A percentile compares a stretch with the other conserved stretches of the same genome.
Conservation (phyloP, 495 filamentous ascomycete species). For the Diplogelasinospora grovesii region DNA sequence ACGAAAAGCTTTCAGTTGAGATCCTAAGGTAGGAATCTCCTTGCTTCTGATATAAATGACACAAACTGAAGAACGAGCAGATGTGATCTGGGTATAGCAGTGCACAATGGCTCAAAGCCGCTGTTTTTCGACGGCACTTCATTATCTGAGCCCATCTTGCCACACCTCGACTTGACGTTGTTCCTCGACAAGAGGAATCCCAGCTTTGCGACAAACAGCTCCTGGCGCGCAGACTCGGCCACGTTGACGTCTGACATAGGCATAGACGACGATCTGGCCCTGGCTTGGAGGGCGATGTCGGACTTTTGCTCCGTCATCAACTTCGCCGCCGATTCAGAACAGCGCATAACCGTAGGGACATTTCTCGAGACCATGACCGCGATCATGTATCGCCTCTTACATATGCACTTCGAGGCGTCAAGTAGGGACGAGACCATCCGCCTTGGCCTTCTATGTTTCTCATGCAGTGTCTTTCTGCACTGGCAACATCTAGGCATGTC, state of each 20-base stretch:
- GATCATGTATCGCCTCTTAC: conserved; percentile 37
- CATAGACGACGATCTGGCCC: conserved; percentile 17
- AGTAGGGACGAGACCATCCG: conserved; percentile 31
- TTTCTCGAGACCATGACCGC: conserved; percentile 34
- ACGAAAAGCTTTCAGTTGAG: conserved; percentile 4
- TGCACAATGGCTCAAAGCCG: conserved; percentile 20
- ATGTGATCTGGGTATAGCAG: conserved; percentile 27
- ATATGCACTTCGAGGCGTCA: conserved; percentile 19
- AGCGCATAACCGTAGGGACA: conserved; percentile 20
- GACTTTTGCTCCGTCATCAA: conserved; percentile 34
- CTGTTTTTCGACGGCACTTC: conserved; percentile 25
- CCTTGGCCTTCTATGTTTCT: conserved; percentile 35
- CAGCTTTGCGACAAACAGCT: no score
- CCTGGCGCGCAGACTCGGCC: no score
- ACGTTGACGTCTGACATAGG: no score
- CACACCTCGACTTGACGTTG: conserved; percentile 9
- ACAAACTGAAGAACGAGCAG: no score
- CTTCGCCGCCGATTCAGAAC: conserved; percentile 16
- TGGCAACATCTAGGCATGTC: conserved; percentile 24
- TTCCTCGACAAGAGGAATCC: no score
- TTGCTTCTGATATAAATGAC: no score
- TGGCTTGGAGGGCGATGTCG: conserved; percentile 26
- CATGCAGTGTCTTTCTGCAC: conserved; percentile 32
- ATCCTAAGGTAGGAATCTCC: conserved; percentile 1
- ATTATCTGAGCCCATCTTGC: conserved; percentile 21